phyloP scores from a whole-genome alignment of 2,329 filamentous ascomycete genomes.

The Dactylellina parvicollis region DNA sequence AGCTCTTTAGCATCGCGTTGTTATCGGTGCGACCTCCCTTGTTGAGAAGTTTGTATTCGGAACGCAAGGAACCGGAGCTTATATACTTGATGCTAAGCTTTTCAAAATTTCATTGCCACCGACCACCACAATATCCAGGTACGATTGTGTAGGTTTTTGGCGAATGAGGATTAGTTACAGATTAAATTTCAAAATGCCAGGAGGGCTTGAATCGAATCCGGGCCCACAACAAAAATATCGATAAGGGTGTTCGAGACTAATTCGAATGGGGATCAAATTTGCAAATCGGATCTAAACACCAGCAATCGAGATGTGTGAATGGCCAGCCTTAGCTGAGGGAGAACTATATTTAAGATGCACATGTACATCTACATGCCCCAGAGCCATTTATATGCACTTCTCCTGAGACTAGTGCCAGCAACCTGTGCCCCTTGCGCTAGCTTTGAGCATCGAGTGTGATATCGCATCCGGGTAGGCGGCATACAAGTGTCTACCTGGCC shows the following conservation, averaged over 20 bases:
- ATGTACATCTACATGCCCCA: slow-evolving; percentile 2
- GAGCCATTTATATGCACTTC: slow-evolving; percentile 1
- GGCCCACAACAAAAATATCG: neutral
- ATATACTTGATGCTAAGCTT: slow-evolving; percentile 11
- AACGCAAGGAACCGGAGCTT: slow-evolving; percentile 39
- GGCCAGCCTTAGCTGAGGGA: neutral
- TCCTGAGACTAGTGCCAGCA: slow-evolving; percentile 4
- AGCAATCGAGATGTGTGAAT: neutral
- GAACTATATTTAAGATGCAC: neutral
- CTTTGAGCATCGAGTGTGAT: too few species aligned
- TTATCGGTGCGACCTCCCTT: slow-evolving; percentile 15
- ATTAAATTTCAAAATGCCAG: neutral
- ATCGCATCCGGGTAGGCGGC: neutral
- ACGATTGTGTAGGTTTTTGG: slow-evolving; percentile 1
- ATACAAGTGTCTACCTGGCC: neutral
- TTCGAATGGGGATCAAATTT: too few species aligned
- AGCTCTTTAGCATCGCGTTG: slow-evolving; percentile 1
- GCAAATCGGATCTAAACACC: neutral
- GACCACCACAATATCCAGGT: neutral
- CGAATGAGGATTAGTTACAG: neutral
- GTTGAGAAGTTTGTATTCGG: slow-evolving; percentile 18
- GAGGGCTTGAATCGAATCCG: neutral
- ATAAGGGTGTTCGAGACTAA: neutral
- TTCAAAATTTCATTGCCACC: slow-evolving; percentile 1
- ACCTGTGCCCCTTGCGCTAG: slow-evolving; percentile 1